Evolutionary conservation across 192 early-diverging fungal species (phyloP).

Genomic region (Entomortierella parvispora): DNA sequence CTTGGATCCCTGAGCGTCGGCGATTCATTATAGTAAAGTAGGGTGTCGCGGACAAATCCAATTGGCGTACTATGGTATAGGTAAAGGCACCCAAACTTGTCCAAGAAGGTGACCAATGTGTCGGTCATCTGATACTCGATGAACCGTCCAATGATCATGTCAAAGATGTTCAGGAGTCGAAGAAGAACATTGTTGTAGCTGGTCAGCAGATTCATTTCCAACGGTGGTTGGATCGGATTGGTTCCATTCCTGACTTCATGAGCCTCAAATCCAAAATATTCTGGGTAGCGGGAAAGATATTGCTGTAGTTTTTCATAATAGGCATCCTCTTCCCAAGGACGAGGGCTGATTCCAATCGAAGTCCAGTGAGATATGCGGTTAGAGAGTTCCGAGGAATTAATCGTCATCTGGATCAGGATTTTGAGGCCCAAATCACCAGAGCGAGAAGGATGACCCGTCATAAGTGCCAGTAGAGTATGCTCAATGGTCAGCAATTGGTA

Average conservation of each 20-base stretch:
- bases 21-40: constrained; percentile 75
- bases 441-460: constrained; percentile 63
- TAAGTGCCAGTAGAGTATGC: constrained; percentile 75
- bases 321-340: constrained; percentile 79
- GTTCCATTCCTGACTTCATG: constrained; percentile 59
- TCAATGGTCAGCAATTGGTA: constrained; percentile 74
- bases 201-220: constrained; percentile 68
- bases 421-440: constrained; percentile 41
- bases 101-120: constrained; percentile 68
- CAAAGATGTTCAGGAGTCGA: constrained; percentile 73
- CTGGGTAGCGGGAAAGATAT: constrained; percentile 74
- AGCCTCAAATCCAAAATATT: constrained; percentile 80
- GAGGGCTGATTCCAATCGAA: constrained; percentile 66
- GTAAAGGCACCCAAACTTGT: constrained; percentile 70
- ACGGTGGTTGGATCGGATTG: constrained; percentile 66
- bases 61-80: constrained; percentile 74
- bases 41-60: constrained; percentile 71
- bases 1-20: constrained; percentile 65
- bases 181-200: constrained; percentile 77
- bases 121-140: constrained; percentile 73
- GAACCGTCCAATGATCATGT: constrained; percentile 71
- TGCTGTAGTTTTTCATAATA: constrained; percentile 70
- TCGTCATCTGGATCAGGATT: constrained; percentile 57
- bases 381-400: constrained; percentile 59
- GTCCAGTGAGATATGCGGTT: constrained; percentile 74